phyloP scores from a whole-genome alignment of 768 basidiomycete species.

The Agaricus bisporus region DNA sequence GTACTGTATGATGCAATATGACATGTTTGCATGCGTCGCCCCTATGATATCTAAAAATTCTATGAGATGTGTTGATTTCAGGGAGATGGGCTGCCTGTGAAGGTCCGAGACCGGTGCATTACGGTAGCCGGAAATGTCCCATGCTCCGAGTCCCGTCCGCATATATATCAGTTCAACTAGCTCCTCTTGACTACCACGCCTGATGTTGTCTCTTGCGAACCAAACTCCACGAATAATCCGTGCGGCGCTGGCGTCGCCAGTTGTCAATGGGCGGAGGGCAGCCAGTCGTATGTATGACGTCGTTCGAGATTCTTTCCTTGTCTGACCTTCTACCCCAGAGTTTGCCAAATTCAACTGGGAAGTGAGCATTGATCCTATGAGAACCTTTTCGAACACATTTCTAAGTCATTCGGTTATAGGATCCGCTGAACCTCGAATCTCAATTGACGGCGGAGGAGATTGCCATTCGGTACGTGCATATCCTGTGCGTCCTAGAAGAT shows the following conservation, averaged over 20 bases:
- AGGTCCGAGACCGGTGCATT: not conserved
- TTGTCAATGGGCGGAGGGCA: slow-evolving; percentile 10
- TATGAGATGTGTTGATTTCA: not conserved
- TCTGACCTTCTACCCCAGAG: slow-evolving; percentile 18
- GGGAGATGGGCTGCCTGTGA: not conserved
- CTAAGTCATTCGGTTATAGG: slow-evolving; percentile 35
- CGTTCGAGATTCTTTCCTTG: not conserved
- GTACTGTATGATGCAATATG: slow-evolving; percentile 42
- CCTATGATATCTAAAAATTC: slow-evolving; percentile 12
- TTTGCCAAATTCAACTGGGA: slow-evolving; percentile 40
- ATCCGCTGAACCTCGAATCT: slow-evolving; percentile 75
- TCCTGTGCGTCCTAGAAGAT: slow-evolving; percentile 1
- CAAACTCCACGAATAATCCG: slow-evolving; percentile 5
- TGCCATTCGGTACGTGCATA: slow-evolving; percentile 63
- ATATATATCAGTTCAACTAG: not conserved
- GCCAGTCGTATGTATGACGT: slow-evolving; percentile 11
- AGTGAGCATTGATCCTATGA: slow-evolving; percentile 18
- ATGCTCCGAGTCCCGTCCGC: slow-evolving; percentile 5
- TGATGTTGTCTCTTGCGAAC: slow-evolving; percentile 5
- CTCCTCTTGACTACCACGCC: not conserved
- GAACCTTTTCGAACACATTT: not conserved
- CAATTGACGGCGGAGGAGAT: slow-evolving; percentile 86
- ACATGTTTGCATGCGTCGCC: slow-evolving; percentile 32
- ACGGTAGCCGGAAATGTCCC: slow-evolving; percentile 3
- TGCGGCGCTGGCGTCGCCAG: not conserved